phyloP scores from a whole-genome alignment of 805 yeast genomes.

The Brettanomyces bruxellensis region DNA sequence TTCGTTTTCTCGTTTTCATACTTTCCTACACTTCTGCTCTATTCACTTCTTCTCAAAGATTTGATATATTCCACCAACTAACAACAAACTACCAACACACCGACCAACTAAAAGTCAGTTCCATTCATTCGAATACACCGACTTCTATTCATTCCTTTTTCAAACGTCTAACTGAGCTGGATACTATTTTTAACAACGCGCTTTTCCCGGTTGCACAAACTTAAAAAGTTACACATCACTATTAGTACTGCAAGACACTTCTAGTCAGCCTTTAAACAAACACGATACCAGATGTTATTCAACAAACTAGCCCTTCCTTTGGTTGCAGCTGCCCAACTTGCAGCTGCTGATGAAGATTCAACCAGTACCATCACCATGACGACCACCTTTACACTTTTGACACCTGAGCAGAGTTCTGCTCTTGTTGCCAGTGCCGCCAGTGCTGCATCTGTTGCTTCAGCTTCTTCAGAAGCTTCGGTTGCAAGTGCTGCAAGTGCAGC shows the following conservation, averaged over 20 bases:
- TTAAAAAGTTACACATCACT: no score
- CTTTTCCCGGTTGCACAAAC: no score
- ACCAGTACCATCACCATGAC: conserved; percentile 36
- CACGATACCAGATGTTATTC: background rate
- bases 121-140: no score
- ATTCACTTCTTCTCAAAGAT: background rate
- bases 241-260: no score
- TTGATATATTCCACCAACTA: conserved; percentile 25
- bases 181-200: no score
- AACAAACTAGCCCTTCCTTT: conserved; percentile 15
- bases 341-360: conserved; percentile 27
- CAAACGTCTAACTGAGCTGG: no score
- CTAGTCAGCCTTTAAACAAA: no score
- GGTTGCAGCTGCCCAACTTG: conserved; percentile 8
- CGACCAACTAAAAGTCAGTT: background rate
- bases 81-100: conserved; percentile 10
- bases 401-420: conserved; percentile 36
- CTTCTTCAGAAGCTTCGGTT: conserved; percentile 16
- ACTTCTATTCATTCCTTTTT: no score
- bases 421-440: conserved; percentile 26
- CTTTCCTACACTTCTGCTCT: conserved; percentile 16
- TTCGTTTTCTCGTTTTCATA: background rate
- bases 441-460: conserved; percentile 16
- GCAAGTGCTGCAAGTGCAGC: conserved; percentile 10
- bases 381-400: conserved; percentile 35